Evolutionary conservation across 805 yeast species (phyloP), one percentile per base, ranked within the genome.

Genomic region (Barnettozyma vustinii): DNA sequence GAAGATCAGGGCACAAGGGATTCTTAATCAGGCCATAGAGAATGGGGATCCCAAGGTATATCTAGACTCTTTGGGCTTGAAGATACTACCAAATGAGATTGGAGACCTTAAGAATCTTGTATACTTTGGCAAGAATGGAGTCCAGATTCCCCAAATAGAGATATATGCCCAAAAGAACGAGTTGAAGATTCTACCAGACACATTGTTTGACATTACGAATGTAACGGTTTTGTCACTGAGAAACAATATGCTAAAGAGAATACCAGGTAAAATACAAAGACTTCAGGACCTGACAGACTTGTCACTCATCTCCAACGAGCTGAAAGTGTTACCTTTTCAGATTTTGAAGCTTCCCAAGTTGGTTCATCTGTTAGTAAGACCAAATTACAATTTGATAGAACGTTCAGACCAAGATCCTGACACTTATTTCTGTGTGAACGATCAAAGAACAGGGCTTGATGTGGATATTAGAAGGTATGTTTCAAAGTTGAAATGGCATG

Each of bases 91-190:
- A 1, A 80, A 77, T 45, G 83, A 80, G 53, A 70, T 81, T 26
- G 73, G 73, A 45, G 87, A 81, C 58, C 65, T 81, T 53, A 72
- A 77, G 55, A 72, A 80, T 47, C 61, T 80, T 55, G 81, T 80
- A n/a, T 71, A 73, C 48, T 72, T 71, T 52, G 67, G 64, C 5
- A 51, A 56, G 1, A 54, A 56, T 9, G 71, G 69, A 0, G 59
- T 72, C 5, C 58, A 59, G n/a, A 58, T 61, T 21, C 73, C 76
- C 1, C 45, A 55, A 7, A 53, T 73, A 37, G 80, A 81, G 50
- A 64, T 81, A 5, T 79, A 75, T 56, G 72, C 80, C 4, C 67
- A 78, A 2, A 71, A 75, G 44, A 81, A 81, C 59, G 67, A 69
- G 36, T 56, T 81, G 13, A 62, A 74, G 37, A 67, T 72, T 0